Percentiles rank a stretch among this genome's conserved stretches.
Conservation (phyloP, 2,329 filamentous ascomycete genomes). For the Fusarium sublunatum region DNA sequence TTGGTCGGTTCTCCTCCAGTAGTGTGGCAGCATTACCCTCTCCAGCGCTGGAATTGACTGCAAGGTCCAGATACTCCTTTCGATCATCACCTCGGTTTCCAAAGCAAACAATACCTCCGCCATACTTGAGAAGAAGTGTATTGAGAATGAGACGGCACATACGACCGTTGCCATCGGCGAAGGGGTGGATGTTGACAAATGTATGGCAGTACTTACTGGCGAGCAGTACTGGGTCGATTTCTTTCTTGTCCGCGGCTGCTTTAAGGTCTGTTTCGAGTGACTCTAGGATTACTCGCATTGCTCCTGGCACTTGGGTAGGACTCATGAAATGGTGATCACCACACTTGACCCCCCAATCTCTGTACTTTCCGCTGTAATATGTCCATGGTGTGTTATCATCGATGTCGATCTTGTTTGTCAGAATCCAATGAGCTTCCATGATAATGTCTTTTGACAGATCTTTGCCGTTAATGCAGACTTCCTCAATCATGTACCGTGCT, state of each 20-base stretch:
- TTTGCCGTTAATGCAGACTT: slow-evolving; percentile 9
- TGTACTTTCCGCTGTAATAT: slow-evolving; percentile 40
- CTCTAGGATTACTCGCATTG: slow-evolving; percentile 43
- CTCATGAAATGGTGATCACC: slow-evolving; percentile 4
- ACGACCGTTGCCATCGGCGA: slow-evolving; percentile 52
- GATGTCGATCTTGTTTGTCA: slow-evolving; percentile 9
- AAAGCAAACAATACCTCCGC: not conserved
- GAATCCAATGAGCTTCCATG: slow-evolving; percentile 42
- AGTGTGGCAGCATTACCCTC: not conserved
- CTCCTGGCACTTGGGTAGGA: slow-evolving; percentile 22
- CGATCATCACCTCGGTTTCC: not conserved
- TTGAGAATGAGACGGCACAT: slow-evolving; percentile 51
- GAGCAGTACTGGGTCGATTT: slow-evolving; percentile 42
- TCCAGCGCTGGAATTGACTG: not conserved
- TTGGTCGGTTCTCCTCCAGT: not conserved
- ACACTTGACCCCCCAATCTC: slow-evolving; percentile 35
- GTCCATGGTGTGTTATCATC: slow-evolving; percentile 14
- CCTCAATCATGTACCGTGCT: slow-evolving; percentile 21
- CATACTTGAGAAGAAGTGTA: slow-evolving; percentile 47
- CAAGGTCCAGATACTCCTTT: not conserved
- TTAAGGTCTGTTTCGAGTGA: slow-evolving; percentile 42
- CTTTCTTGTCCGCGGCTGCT: not conserved
- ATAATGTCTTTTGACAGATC: slow-evolving; percentile 39
- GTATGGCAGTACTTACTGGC: slow-evolving; percentile 46
- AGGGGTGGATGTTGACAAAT: slow-evolving; percentile 52